Evolutionary conservation across 306 rosid genomes (phyloP), one percentile per base, ranked within the genome.

Genomic region (Myrica gale): DNA sequence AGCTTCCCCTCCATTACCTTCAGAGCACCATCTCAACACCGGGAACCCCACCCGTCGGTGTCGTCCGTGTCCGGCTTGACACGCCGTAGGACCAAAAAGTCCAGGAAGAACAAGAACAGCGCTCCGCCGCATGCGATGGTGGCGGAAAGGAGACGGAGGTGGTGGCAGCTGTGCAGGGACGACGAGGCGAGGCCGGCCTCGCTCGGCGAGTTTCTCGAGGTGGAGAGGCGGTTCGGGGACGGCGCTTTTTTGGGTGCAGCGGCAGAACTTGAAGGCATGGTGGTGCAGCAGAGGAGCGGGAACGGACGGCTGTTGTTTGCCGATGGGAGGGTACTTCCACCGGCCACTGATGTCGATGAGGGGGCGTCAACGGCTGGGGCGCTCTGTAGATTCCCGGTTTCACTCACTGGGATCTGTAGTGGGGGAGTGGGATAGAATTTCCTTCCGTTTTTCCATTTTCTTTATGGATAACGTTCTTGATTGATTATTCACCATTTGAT

Each of bases 111-210:
- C 79, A 82, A 79, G 37, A 86, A 37, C 56, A 17, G 55, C 44
- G 68, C 69, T 9, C 60, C 81, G 13, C 73, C 77, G 41, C 79
- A 83, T 5, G 57, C 69, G 7, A 71, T 53, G 16, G 89, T 66
- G 62, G 85, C 87, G 53, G 97, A 89, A 41, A 20, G 96, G 60
- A 74, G 92, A 77, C 74, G 93, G 71, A 80, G 90, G 85, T 95
- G 99, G 99, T 95, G 99, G 99, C 83, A 87, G 76, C 84, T 93
- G 9, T 93, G 98, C 75, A 60, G 85, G 10, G 99, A 92, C 71
- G 91, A 87, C 26, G 96, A 83, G 12, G 75, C 92, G 9, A 87
- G 78, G 68, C 93, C 97, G 73, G 83, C 96, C 0, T 92, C 97
- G 20, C 82, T 95, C 0, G 97, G 97, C 0, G 99, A 95, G 26